Evolutionary conservation across 2,329 filamentous ascomycete species (phyloP).

Genomic region (Paradendryphiella salina): DNA sequence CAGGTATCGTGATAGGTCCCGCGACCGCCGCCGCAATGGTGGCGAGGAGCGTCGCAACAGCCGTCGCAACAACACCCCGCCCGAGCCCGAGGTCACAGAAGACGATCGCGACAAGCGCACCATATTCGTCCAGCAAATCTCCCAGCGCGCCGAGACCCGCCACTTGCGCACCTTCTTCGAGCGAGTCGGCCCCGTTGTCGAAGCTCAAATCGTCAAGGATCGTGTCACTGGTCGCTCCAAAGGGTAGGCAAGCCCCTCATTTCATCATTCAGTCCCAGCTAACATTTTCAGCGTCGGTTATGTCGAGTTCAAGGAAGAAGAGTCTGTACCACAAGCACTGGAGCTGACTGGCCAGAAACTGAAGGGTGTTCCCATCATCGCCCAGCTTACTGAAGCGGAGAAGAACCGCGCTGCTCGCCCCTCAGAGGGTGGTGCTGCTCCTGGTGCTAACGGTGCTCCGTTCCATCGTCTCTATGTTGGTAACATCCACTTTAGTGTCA

Average conservation of each 20-base stretch:
- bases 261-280: slow-evolving; percentile 33
- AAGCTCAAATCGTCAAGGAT: slow-evolving; percentile 98
- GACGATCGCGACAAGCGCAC: slow-evolving; percentile 96
- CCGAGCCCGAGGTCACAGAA: slow-evolving; percentile 77
- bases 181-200: slow-evolving; percentile 89
- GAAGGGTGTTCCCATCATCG: slow-evolving; percentile 97
- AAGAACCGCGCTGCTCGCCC: slow-evolving; percentile 97
- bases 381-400: slow-evolving; percentile 96
- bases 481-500: slow-evolving; percentile 99
- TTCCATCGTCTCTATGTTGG: slow-evolving; percentile 98
- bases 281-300: slow-evolving; percentile 80
- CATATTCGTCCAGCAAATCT: slow-evolving; percentile 97
- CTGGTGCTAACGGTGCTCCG: slow-evolving; percentile 79
- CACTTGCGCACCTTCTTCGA: slow-evolving; percentile 95
- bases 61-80: slow-evolving; percentile 48
- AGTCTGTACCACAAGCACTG: slow-evolving; percentile 88
- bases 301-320: slow-evolving; percentile 97
- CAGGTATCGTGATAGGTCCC: slow-evolving; percentile 54
- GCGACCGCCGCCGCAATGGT: slow-evolving; percentile 48
- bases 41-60: slow-evolving; percentile 52
- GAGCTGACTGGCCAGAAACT: slow-evolving; percentile 98
- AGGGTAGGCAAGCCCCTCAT: slow-evolving; percentile 65
- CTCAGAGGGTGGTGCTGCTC: slow-evolving; percentile 59
- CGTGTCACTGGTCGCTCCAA: slow-evolving; percentile 95
- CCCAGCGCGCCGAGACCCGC: slow-evolving; percentile 86